phyloP scores from a whole-genome alignment of 257 asterid species.

The Plantago ovata region DNA sequence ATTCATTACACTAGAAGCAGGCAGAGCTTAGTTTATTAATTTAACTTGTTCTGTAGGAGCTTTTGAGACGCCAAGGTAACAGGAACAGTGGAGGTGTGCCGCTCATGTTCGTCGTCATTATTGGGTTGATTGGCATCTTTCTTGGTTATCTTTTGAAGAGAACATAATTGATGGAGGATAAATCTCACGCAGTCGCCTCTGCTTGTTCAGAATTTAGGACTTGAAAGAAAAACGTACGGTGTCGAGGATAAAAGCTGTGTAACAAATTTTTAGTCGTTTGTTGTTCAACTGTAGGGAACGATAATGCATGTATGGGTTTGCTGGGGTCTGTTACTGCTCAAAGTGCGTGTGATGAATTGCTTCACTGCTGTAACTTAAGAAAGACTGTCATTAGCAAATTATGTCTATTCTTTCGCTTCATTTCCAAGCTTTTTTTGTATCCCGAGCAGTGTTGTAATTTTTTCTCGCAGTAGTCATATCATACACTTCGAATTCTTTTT shows the following conservation, averaged over 20 bases:
- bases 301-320: conserved; percentile 39
- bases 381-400: neutral
- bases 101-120: conserved; percentile 55
- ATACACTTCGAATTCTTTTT: too few relatives aligned
- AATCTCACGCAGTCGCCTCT: conserved; percentile 20
- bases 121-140: conserved; percentile 72
- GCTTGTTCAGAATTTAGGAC: conserved; percentile 34
- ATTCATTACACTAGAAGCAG: too few relatives aligned
- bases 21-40: neutral
- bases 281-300: conserved; percentile 38
- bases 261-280: conserved; percentile 41
- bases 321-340: conserved; percentile 32
- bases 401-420: neutral
- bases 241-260: conserved; percentile 29
- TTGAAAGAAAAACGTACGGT: conserved; percentile 26
- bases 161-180: conserved; percentile 31
- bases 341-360: conserved; percentile 34
- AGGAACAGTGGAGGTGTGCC: conserved; percentile 62
- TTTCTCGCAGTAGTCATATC: too few relatives aligned
- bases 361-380: conserved; percentile 34
- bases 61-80: conserved; percentile 62
- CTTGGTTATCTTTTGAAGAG: conserved; percentile 83
- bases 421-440: neutral
- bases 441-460: neutral
- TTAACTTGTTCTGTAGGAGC: conserved; percentile 53